phyloP scores from a whole-genome alignment of 208 protist genomes.

The Acanthamoeba healyi region DNA sequence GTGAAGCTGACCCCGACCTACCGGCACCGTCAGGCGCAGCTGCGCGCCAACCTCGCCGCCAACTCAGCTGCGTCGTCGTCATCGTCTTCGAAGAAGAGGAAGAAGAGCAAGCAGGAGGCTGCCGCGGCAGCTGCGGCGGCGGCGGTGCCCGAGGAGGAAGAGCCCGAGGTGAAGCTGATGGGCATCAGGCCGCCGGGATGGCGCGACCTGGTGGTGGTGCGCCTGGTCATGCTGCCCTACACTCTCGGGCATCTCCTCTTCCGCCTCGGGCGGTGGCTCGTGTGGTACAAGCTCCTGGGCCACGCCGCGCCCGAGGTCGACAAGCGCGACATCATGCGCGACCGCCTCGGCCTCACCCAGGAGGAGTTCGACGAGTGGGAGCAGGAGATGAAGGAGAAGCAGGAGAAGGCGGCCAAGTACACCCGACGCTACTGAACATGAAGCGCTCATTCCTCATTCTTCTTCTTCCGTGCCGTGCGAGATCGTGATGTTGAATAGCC shows the following conservation, averaged over 20 bases:
- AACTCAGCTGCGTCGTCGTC: not conserved
- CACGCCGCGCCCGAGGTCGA: not conserved
- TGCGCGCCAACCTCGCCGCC: not conserved
- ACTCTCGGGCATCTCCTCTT: not conserved
- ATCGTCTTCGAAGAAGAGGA: not conserved
- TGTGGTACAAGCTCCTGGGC: slow-evolving; percentile 55
- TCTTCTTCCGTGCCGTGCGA: too few relatives aligned
- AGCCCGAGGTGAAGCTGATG: slow-evolving; percentile 59
- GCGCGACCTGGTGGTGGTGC: slow-evolving; percentile 53
- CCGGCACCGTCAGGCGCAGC: slow-evolving; percentile 10
- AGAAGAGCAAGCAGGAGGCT: not conserved
- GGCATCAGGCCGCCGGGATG: slow-evolving; percentile 20
- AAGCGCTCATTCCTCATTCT: not conserved
- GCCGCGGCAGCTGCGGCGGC: not conserved
- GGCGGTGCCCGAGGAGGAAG: not conserved
- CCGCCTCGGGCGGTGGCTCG: not conserved
- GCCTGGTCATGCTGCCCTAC: slow-evolving; percentile 26
- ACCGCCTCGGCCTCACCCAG: not conserved
- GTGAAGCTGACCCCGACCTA: slow-evolving; percentile 36
- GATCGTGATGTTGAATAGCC: too few relatives aligned
- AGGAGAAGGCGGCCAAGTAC: slow-evolving; percentile 55
- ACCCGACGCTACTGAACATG: slow-evolving; percentile 60
- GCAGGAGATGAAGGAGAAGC: slow-evolving; percentile 46
- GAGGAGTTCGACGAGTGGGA: slow-evolving; percentile 41
- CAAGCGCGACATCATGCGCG: not conserved